These are phyloP conservation scores for Fomitiporia mediterranea DNA, from an alignment of 1,284 basidiomycete genomes.

Conservation along the genomic window DNA sequence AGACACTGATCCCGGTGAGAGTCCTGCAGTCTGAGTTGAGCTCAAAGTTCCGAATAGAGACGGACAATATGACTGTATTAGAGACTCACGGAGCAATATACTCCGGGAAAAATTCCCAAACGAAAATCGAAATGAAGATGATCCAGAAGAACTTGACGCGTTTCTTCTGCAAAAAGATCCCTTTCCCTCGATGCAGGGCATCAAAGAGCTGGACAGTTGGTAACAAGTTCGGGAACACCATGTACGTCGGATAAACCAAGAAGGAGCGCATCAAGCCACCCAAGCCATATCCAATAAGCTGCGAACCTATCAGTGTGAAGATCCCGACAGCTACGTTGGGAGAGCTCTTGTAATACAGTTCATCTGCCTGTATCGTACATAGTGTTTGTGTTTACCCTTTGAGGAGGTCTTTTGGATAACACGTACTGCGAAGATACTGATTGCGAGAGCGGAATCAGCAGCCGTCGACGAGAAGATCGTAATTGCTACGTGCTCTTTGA, in stretches of 20 bases:
- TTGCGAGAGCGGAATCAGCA: slow-evolving; percentile 43
- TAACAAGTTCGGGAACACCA: slow-evolving; percentile 21
- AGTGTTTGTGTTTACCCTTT: neutral
- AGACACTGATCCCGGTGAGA: slow-evolving; percentile 52
- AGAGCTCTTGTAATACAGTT: slow-evolving; percentile 44
- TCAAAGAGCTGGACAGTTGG: slow-evolving; percentile 37
- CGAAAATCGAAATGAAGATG: slow-evolving; percentile 44
- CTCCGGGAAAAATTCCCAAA: slow-evolving; percentile 48
- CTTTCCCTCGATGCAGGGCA: slow-evolving; percentile 48
- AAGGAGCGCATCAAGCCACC: slow-evolving; percentile 38
- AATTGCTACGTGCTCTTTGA: slow-evolving; percentile 58
- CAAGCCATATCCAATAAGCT: slow-evolving; percentile 52
- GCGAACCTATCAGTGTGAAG: slow-evolving; percentile 42
- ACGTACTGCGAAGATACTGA: slow-evolving; percentile 26
- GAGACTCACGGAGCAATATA: slow-evolving; percentile 40
- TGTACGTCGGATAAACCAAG: slow-evolving; percentile 35
- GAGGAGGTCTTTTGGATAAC: neutral
- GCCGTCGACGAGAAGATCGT: slow-evolving; percentile 57
- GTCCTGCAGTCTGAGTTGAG: slow-evolving; percentile 29
- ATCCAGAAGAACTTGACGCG: slow-evolving; percentile 56
- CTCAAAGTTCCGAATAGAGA: slow-evolving; percentile 8
- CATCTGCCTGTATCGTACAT: slow-evolving; percentile 35
- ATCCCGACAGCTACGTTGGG: slow-evolving; percentile 48
- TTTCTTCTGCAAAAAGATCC: slow-evolving; percentile 45
- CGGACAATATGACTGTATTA: slow-evolving; percentile 24